A percentile compares a stretch with the other conserved stretches of the same genome.
These are phyloP conservation scores for Chrysanthemum lavandulifolium DNA, from an alignment of 129 eudicot genomes.

Conservation along the genomic window DNA sequence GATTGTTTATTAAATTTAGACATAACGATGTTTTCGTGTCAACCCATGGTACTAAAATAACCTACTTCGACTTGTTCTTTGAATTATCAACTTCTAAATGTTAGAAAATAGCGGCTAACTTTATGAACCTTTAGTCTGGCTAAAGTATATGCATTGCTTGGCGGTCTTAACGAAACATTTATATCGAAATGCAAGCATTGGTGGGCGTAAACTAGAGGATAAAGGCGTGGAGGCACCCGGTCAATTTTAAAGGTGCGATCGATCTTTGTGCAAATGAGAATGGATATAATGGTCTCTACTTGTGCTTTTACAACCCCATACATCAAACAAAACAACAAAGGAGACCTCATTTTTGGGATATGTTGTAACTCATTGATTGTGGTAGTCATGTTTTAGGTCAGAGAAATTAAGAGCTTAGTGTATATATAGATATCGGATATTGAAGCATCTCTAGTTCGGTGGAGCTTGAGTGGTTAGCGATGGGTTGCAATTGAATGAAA, in stretches of 20 bases:
- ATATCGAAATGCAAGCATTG: constrained; percentile 62
- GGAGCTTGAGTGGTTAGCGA: not conserved
- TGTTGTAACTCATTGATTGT: not conserved
- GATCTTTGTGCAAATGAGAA: constrained; percentile 63
- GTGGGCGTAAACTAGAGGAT: constrained; percentile 50
- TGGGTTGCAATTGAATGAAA: not conserved
- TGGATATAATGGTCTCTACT: constrained; percentile 29
- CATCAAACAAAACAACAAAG: not conserved
- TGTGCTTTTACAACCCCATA: constrained; percentile 12
- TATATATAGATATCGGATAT: too few relatives aligned
- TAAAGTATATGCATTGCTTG: not conserved
- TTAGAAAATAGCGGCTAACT: not conserved
- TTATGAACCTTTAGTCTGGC: too few relatives aligned
- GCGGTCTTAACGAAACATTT: constrained; percentile 69
- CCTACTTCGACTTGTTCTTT: not conserved
- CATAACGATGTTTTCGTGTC: too few relatives aligned
- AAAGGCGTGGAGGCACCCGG: constrained; percentile 72
- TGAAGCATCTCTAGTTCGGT: not conserved
- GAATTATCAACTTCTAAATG: not conserved
- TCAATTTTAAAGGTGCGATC: constrained; percentile 57
- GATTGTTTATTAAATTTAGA: too few relatives aligned
- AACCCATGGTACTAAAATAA: too few relatives aligned
- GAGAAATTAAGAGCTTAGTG: not conserved
- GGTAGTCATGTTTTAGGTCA: not conserved
- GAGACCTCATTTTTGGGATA: not conserved